Evolutionary conservation across 2,329 filamentous ascomycete genomes (phyloP).

Genomic region (Plectosphaerella plurivora): DNA sequence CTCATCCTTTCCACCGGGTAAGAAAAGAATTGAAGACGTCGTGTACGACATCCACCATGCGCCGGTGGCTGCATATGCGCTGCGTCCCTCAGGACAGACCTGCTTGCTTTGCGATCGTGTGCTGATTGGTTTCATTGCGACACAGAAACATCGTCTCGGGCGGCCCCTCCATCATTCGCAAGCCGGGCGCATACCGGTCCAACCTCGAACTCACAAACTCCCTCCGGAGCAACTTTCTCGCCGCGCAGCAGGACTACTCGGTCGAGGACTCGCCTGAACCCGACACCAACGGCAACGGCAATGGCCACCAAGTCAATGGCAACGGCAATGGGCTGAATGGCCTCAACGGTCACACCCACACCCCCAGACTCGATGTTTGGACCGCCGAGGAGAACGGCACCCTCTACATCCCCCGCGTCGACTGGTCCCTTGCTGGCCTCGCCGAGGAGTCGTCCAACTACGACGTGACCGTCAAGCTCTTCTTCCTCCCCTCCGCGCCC

Average conservation of each 20-base stretch:
- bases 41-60: slow-evolving; percentile 28
- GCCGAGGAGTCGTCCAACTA: slow-evolving; percentile 80
- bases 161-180: slow-evolving; percentile 78
- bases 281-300: slow-evolving; percentile 19
- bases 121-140: slow-evolving; percentile 10
- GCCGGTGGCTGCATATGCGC: slow-evolving; percentile 15
- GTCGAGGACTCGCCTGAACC: slow-evolving; percentile 20
- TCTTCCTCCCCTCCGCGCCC: slow-evolving; percentile 75
- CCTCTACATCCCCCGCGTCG: slow-evolving; percentile 74
- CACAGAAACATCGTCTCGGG: slow-evolving; percentile 76
- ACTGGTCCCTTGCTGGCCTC: slow-evolving; percentile 66
- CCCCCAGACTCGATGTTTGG: slow-evolving; percentile 51
- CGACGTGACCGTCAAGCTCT: slow-evolving; percentile 93
- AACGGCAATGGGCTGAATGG: slow-evolving; percentile 23
- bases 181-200: slow-evolving; percentile 72
- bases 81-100: slow-evolving; percentile 5
- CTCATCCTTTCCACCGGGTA: slow-evolving; percentile 82
- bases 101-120: neutral
- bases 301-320: slow-evolving; percentile 14
- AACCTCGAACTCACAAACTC: slow-evolving; percentile 91
- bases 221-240: slow-evolving; percentile 75
- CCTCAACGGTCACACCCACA: neutral
- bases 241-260: slow-evolving; percentile 62
- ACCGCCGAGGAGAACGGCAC: slow-evolving; percentile 51
- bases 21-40: neutral